Evolutionary conservation across 2,329 filamentous ascomycete genomes (phyloP), one percentile per base, ranked within the genome.

Genomic region (Fusarium sarcochroum): DNA sequence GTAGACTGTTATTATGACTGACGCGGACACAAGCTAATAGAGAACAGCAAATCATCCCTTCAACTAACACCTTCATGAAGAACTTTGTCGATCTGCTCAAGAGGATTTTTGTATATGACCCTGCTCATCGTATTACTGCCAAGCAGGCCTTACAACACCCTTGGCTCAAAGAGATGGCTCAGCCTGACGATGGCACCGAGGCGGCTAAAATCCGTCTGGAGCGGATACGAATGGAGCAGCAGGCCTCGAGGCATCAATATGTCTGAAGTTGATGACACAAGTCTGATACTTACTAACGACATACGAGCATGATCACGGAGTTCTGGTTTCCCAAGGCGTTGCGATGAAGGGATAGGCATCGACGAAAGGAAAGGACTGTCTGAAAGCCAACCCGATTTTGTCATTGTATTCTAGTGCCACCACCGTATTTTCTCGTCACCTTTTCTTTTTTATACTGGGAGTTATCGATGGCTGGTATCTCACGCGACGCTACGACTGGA

Each of bases 71-170:
- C 14, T 91, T 91, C 77, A 80, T 89, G 58, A 83, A 83, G 62
- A 85, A 88, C 64, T 91, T 91, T 71, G 78, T 90, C 47, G 89
- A 91, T 75, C 81, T 91, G 11, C 79, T 91, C 9, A 83, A 84
- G 71, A 90, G 86, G 76, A 91, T 91, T 48, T 91, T 91, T 70
- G 85, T 91, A 32, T 91, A 91, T 75, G 89, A 91, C 60, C 89
- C 89, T 13, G 79, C 81, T 7, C 85, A 88, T 58, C 87, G 89
- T 45, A 91, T 91, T 66, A 90, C 88, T 6, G 89, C 89, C 21
- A 89, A 90, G 67, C 81, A 90, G 72, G 89, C 89, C 3, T 79
- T 91, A 42, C 85, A 89, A 55, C 89, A 91, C 66, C 86, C 87
- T 4, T 91, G 89, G 89, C 91, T 91, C 78, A 87, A 86, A 72